Evolutionary conservation across 1,284 basidiomycete genomes (phyloP).

Genomic region (Hemileia vastatrix): DNA sequence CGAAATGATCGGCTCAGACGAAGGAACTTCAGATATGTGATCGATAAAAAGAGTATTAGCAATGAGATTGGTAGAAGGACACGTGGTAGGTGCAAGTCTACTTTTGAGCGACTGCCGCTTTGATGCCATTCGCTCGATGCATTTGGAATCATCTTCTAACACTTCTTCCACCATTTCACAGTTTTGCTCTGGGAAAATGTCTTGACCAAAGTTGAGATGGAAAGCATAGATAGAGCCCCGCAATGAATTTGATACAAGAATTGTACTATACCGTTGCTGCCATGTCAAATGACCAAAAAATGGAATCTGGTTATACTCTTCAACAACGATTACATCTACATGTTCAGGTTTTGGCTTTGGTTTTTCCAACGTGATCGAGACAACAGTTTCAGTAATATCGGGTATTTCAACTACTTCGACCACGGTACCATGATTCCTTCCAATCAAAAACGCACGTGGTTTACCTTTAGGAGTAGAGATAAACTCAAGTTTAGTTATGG

Average conservation of each 20-base stretch:
- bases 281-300: conserved; percentile 13
- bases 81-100: no score
- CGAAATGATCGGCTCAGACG: conserved; percentile 17
- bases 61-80: neutral
- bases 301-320: no score
- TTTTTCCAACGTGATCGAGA: neutral
- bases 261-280: conserved; percentile 5
- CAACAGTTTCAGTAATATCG: conserved; percentile 1
- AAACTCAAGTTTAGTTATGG: conserved; percentile 12
- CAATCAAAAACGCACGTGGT: conserved; percentile 6
- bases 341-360: neutral
- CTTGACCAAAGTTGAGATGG: conserved; percentile 9
- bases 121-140: conserved; percentile 2
- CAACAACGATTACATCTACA: no score
- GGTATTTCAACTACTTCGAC: conserved; percentile 6
- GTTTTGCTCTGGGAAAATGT: no score
- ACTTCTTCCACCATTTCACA: neutral
- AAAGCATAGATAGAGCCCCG: conserved; percentile 15
- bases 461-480: neutral
- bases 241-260: conserved; percentile 16
- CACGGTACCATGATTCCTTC: neutral
- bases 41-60: conserved; percentile 7
- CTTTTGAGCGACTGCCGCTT: conserved; percentile 1
- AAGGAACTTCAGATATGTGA: conserved; percentile 6
- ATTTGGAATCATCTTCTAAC: conserved; percentile 6